A percentile compares a stretch with the other conserved stretches of the same genome.
These are phyloP conservation scores for Trichophyton simii DNA, from an alignment of 2,329 filamentous ascomycete genomes.

Conservation along the genomic window DNA sequence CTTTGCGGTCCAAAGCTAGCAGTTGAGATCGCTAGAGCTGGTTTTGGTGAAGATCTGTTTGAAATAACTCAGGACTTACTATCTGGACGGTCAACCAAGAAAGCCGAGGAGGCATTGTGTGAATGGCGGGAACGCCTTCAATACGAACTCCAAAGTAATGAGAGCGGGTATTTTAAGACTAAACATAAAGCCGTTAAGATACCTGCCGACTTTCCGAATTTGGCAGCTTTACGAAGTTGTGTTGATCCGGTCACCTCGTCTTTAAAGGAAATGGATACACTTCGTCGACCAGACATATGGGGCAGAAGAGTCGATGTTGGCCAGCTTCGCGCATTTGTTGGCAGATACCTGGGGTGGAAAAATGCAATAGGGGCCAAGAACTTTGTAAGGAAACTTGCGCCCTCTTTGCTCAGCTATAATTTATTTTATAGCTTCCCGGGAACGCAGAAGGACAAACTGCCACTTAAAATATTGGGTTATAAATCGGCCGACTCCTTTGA, in stretches of 20 bases:
- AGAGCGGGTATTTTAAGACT: constrained; percentile 64
- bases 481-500: constrained; percentile 64
- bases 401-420: constrained; percentile 58
- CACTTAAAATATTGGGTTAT: constrained; percentile 50
- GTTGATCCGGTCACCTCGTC: constrained; percentile 73
- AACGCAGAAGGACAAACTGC: constrained; percentile 29
- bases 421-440: constrained; percentile 22
- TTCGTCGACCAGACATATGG: constrained; percentile 48
- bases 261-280: constrained; percentile 40
- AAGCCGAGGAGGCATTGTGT: constrained; percentile 47
- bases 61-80: constrained; percentile 15
- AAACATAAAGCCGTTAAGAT: constrained; percentile 63
- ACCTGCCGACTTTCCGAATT: constrained; percentile 68
- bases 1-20: constrained; percentile 80
- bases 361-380: constrained; percentile 68
- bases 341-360: constrained; percentile 76
- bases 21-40: constrained; percentile 77
- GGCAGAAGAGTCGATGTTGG: constrained; percentile 51
- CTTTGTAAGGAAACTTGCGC: constrained; percentile 67
- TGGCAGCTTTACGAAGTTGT: constrained; percentile 72
- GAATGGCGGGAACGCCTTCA: constrained; percentile 61
- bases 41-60: constrained; percentile 64
- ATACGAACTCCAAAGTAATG: constrained; percentile 70
- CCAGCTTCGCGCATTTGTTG: constrained; percentile 59
- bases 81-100: too few relatives aligned